Evolutionary conservation across 495 filamentous ascomycete genomes (phyloP).

Genomic region (Astrocystis sublimbata): DNA sequence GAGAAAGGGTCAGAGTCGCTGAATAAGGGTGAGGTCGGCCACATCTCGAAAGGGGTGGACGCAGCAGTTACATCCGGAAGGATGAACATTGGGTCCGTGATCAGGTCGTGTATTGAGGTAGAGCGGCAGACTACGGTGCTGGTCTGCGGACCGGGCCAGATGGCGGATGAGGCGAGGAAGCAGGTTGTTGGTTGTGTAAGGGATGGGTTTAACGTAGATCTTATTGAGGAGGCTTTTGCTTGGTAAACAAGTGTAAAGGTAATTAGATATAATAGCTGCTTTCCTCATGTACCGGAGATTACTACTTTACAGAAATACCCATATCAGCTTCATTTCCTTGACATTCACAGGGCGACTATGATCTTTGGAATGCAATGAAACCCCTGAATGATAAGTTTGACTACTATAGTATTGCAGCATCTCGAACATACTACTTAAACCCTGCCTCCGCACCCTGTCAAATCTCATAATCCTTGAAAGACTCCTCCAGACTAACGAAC

Average conservation of each 20-base stretch:
- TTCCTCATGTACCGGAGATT: not conserved
- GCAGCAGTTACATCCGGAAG: not conserved
- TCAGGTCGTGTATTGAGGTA: not conserved
- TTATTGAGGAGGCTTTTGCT: conserved; percentile 10
- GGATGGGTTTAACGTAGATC: conserved; percentile 5
- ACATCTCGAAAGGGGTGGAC: not conserved
- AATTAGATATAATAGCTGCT: too few relatives aligned
- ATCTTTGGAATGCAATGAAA: not conserved
- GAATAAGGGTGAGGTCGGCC: not conserved
- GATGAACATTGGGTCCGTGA: not conserved
- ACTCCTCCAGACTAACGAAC: conserved; percentile 4
- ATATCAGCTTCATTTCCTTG: not conserved
- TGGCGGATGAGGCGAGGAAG: conserved; percentile 10
- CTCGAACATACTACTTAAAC: not conserved
- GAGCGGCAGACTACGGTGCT: conserved; percentile 6
- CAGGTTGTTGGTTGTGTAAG: conserved; percentile 11
- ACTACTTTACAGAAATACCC: not conserved
- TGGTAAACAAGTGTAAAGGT: too few relatives aligned
- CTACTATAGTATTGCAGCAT: not conserved
- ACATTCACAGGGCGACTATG: not conserved
- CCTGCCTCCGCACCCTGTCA: too few relatives aligned
- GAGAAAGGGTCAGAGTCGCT: not conserved
- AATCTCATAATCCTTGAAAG: conserved; percentile 12
- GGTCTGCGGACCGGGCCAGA: conserved; percentile 6
- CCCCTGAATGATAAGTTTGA: not conserved